Evolutionary conservation across 352 stramenopile genomes (phyloP), one percentile per base, ranked within the genome.

Genomic region (Globisporangium cederbergense): DNA sequence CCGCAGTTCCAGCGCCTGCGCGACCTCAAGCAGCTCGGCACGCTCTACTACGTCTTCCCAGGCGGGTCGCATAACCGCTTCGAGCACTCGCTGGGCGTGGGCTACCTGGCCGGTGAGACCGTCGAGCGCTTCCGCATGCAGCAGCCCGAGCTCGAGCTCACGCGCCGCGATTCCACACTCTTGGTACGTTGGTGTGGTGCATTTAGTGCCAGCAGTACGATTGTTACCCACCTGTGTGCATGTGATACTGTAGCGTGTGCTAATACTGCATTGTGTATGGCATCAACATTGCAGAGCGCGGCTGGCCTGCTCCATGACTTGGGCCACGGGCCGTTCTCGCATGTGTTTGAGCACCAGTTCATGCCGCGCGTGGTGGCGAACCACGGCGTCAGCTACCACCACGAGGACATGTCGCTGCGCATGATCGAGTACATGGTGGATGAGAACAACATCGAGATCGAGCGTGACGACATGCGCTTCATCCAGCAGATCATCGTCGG

Each of bases 81-180:
- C 60, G 91, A 98, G 68, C 97, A 99, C 74, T 97, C 81, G 11
- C 63, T 99, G 4, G 97, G 97, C 25, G 96, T 99, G 36, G 93
- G 91, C 16, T 90, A 98, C 70, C 74, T 99, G n/a, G 96, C 96
- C 0, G 89, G 91, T 55, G 70, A 91, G 67, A 88, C 97, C 6
- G 81, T 96, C 45, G 74, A 86, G 65, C 76, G 73, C n/a, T 93
- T 99, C 67, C 76, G 81, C 32, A 60, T 76, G 28, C 74, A 88
- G 43, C 95, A 99, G 67, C 91, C 88, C 3, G 79, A 96, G 56
- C 78, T 99, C 0, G 71, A 80, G 34, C 95, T 98, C 51, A 97
- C 91, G 5, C 71, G 83, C 4, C 89, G 91, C 64, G 96, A 99
- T 62, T 67, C 78, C 13, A 64, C 60, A 0, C 66, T 93, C 16